Evolutionary conservation across 345 rosid species (phyloP), one percentile per base, ranked within the genome.

Genomic region (Hibiscus mutabilis): DNA sequence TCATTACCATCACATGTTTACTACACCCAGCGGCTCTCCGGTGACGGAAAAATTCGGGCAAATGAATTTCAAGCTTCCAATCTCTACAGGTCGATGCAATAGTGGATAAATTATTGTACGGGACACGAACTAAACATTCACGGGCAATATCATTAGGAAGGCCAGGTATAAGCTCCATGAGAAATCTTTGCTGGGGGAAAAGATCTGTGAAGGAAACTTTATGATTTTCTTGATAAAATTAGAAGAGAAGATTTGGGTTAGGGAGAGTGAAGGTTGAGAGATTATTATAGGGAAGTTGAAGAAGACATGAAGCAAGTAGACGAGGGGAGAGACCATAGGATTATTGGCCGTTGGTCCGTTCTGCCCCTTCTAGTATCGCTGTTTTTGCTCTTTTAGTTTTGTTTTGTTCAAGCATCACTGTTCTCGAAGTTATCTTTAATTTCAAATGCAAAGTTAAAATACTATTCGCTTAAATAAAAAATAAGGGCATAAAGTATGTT

Each of bases 101-200:
- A 0, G 68, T 14, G 2, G 89, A 74, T 58, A 89, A 80, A 2
- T 79, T 77, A 6, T 65, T 53, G 80, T 82, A 84, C 0, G 79
- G 70, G 6, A 88, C 68, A 22, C 90, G 91, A 35, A 85, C 68
- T 42, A 91, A 80, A 72, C 93, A 89, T 69, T 88, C 83, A 1
- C 86, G 88, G 8, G 88, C 90, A 3, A 88, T 61, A 35, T 89
- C 96, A 44, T 87, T 61, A 0, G 93, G 93, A 47, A 91, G 86
- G 24, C 86, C 82, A 0, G 93, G 93, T 29, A 89, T 86, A 47
- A 89, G 60, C 24, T 84, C 94, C 94, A 91, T 87, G 53, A 64
- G 21, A 66, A 25, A 47, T 8, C 9, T 24, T 9, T 24, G 13
- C 5, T 16, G 9, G 7, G 16, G 6, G 44, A 64, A 64, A 5